A percentile compares a stretch with the other conserved stretches of the same genome.
Evolutionary conservation across 2,329 filamentous ascomycete species (phyloP).

Genomic region (Magnaporthiopsis rhizophila): DNA sequence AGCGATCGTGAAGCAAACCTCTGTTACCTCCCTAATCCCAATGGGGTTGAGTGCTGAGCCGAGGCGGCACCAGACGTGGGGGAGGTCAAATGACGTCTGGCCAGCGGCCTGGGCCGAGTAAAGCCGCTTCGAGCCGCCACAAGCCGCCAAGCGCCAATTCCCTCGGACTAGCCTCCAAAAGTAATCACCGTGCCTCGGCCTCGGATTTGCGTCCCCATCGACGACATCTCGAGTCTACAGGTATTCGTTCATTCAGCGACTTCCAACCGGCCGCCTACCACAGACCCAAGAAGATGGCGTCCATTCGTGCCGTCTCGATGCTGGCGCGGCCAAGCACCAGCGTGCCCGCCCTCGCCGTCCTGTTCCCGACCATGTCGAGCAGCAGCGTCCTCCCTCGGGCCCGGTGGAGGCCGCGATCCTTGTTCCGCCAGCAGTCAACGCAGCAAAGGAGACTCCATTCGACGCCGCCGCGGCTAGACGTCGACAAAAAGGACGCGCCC

Average conservation of each 20-base stretch:
- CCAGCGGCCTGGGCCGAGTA: conserved; percentile 22
- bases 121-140: conserved; percentile 37
- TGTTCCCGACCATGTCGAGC: conserved; percentile 4
- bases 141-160: not conserved
- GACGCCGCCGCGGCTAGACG: not conserved
- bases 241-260: not conserved
- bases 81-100: conserved; percentile 10
- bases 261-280: not conserved
- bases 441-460: not conserved
- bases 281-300: conserved; percentile 25
- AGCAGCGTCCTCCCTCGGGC: conserved; percentile 14
- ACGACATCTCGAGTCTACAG: not conserved
- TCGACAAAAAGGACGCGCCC: not conserved
- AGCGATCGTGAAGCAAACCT: not conserved
- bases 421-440: conserved; percentile 19
- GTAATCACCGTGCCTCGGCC: not conserved
- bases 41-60: not conserved
- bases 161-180: conserved; percentile 4
- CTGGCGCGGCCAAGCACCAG: conserved; percentile 21
- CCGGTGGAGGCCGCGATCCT: conserved; percentile 20
- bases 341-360: conserved; percentile 1
- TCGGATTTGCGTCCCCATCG: not conserved
- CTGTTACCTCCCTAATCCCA: too few species aligned
- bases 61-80: conserved; percentile 9
- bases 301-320: conserved; percentile 26